Evolutionary conservation across 2,329 filamentous ascomycete species (phyloP).

Genomic region (Fusarium drepaniforme): DNA sequence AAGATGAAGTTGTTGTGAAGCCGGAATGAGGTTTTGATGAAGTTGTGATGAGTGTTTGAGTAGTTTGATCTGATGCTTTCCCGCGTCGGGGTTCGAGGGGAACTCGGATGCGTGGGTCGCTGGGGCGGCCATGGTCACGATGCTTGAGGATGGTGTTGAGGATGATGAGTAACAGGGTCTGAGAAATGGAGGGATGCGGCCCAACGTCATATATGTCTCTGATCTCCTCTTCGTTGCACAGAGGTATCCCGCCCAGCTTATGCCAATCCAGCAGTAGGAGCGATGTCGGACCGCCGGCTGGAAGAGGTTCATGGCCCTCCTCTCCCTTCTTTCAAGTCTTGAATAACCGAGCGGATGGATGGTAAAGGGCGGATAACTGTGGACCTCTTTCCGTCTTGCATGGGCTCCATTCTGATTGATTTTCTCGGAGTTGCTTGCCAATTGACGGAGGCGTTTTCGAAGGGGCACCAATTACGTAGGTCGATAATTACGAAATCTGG

Average conservation of each 20-base stretch:
- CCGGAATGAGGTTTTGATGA: no score
- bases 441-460: not conserved
- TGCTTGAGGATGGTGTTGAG: slow-evolving; percentile 15
- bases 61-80: slow-evolving; percentile 68
- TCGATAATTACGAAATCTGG: slow-evolving; percentile 4
- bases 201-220: not conserved
- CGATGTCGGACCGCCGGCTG: slow-evolving; percentile 37
- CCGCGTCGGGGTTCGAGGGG: slow-evolving; percentile 35
- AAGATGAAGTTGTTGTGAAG: no score
- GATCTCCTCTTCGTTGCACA: not conserved
- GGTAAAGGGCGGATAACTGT: slow-evolving; percentile 39
- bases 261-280: slow-evolving; percentile 11
- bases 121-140: not conserved
- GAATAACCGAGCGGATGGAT: not conserved
- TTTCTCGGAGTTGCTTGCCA: slow-evolving; percentile 1
- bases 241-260: not conserved
- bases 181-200: not conserved
- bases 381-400: slow-evolving; percentile 19
- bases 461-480: not conserved
- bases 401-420: not conserved
- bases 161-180: not conserved
- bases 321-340: slow-evolving; percentile 1
- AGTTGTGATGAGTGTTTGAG: no score
- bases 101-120: slow-evolving; percentile 27
- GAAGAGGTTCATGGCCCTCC: slow-evolving; percentile 26